Base-by-base conservation (phyloP, 805 yeast species). In the Schizosaccharomyces octosporus region DNA sequence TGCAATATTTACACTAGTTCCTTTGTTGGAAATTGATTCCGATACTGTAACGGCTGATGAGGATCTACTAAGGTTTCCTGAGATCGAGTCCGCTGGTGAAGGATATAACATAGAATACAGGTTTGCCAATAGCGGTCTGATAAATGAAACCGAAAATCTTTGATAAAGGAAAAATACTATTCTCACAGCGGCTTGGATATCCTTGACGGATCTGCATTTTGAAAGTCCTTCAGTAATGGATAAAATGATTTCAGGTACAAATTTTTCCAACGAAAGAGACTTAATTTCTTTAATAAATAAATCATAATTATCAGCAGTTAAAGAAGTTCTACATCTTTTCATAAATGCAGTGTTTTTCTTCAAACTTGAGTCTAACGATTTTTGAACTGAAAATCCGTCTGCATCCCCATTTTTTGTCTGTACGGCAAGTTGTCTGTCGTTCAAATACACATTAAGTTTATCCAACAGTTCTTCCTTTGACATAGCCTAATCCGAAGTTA, bases 311-410 rank as follows among this genome's bases (percentile, higher is more conserved):
- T 83, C 89, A 48, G 75, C 76, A 48, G 73, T 77, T 29, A 87
- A 70, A 1, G 82, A 74, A 1, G 78, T 74, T 64, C 82, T 77
- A 61, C 88, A 68, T 66, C 83, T 84, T 68, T 82, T 84, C 60
- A 87, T 81, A 67, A 86, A 85, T 0, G 87, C 84, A 3, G 87
- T 70, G 59, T 89, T 86, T 69, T 83, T 85, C 74, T 88, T 88
- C 65, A 88, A 73, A 62, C 89, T 83, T 0, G 94, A 74, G 68
- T 88, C 95, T 9, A 81, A 42, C 9, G 21, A 24, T n/a, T 24
- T 17, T 9, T 45, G 27, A 13, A 24, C 27, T 11, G 21, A 27
- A 45, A 45, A 45, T 15, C 21, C 27, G 27, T 45, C n/a, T 45
- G 21, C 27, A 24, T 45, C 51, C 6, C 51, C 51, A 45, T 45